These are phyloP conservation scores for Chaetomium strumarium DNA, from an alignment of 2,329 filamentous ascomycete species.

Conservation along the genomic window DNA sequence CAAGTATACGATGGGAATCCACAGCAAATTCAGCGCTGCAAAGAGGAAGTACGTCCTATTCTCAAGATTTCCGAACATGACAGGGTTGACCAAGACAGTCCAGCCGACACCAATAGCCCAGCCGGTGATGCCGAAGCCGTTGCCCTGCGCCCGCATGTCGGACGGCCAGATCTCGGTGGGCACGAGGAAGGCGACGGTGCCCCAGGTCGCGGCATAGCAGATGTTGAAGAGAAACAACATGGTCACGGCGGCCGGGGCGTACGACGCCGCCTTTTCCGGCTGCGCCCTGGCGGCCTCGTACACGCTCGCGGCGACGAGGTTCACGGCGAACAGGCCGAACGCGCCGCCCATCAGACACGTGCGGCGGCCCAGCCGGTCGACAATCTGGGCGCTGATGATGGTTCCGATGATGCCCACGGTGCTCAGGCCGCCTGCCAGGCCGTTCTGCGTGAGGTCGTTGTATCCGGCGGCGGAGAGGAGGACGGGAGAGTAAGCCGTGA, in stretches of 20 bases:
- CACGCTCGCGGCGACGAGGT: conserved; percentile 37
- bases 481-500: conserved; percentile 34
- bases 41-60: conserved; percentile 48
- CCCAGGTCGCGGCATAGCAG: conserved; percentile 46
- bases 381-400: conserved; percentile 44
- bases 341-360: conserved; percentile 37
- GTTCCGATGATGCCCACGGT: conserved; percentile 47
- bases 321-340: conserved; percentile 35
- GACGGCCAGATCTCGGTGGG: conserved; percentile 53
- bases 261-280: conserved; percentile 31
- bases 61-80: conserved; percentile 44
- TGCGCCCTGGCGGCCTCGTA: conserved; percentile 36
- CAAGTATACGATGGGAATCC: conserved; percentile 45
- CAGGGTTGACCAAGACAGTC: conserved; percentile 47
- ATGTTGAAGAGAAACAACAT: conserved; percentile 48
- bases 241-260: conserved; percentile 40
- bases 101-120: conserved; percentile 54
- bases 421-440: conserved; percentile 46
- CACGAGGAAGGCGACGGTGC: conserved; percentile 43
- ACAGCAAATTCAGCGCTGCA: conserved; percentile 44
- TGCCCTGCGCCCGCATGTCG: conserved; percentile 52
- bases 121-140: conserved; percentile 52
- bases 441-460: conserved; percentile 37
- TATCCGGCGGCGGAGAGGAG: conserved; percentile 32
- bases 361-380: conserved; percentile 43